Evolutionary conservation across 371 early-diverging fungal genomes (phyloP), one percentile per base, ranked within the genome.

Genomic region (Catenaria anguillulae): DNA sequence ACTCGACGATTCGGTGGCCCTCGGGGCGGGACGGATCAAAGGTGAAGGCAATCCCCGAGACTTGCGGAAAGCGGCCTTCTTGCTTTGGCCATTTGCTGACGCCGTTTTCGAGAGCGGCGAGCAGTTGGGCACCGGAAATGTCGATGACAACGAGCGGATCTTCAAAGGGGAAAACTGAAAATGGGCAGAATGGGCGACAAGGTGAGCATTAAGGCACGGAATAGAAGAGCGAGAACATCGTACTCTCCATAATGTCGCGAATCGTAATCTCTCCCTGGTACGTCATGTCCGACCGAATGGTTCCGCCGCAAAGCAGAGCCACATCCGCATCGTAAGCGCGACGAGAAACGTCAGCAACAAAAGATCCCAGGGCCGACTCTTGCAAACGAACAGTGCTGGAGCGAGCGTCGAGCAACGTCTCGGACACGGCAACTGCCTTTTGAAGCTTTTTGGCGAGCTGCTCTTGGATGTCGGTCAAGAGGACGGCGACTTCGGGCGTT

Each of bases 51-150:
- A 83, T 48, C 0, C 83, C 83, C 40, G 81, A 74, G 40, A 83
- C 63, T 48, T 83, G 78, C 4, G 83, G 84, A 55, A 84, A 84
- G 29, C 83, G 65, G 5, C 84, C 84, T 42, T 84, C 84, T 61
- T 80, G 82, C 31, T 75, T 78, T 4, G 84, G 84, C 63, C 75
- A 77, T 68, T 72, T 77, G 35, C 78, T 75, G 23, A 84, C 73
- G 36, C 76, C 73, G 63, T 77, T 79, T 60, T 84, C 83, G 24
- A 84, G 63, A 0, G 80, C 83, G 13, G 73, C 77, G 63, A 73
- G 73, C 33, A 83, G 60, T 60, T 82, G 75, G 37, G 70, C 65
- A 2, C 84, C 84, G 0, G 79, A 77, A 21, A 84, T 60, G 21
- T 67, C 64, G 35, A 84, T 69, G 19, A 84, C 80, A 4, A 84